Evolutionary conservation across 2,329 filamentous ascomycete species (phyloP).

Genomic region (Apiospora malaysiana): DNA sequence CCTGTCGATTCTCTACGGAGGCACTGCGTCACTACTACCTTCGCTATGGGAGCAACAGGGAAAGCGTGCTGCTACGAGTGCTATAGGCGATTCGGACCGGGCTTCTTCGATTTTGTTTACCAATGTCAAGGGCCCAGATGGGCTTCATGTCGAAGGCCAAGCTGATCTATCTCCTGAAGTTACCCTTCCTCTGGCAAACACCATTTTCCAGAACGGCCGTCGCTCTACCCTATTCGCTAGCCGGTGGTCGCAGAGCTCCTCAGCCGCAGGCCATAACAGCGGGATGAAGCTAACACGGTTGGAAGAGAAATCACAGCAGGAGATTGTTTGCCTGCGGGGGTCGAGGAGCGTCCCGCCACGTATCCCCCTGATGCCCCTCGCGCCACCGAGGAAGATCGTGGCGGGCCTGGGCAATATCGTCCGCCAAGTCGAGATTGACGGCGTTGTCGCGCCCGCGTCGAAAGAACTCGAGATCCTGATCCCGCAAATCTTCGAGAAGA

Average conservation of each 20-base stretch:
- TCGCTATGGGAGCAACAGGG: constrained; percentile 47
- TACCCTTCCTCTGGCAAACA: constrained; percentile 75
- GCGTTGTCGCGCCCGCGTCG: constrained; percentile 64
- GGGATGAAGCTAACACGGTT: constrained; percentile 29
- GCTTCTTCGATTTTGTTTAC: constrained; percentile 49
- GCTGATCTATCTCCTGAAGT: constrained; percentile 34
- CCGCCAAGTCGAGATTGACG: constrained; percentile 61
- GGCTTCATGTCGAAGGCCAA: background rate
- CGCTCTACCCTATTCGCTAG: constrained; percentile 62
- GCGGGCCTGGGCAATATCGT: constrained; percentile 81
- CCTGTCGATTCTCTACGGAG: constrained; percentile 58
- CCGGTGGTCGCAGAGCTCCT: constrained; percentile 40
- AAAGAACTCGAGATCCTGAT: constrained; percentile 73
- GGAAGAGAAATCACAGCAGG: constrained; percentile 48
- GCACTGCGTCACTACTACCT: constrained; percentile 48
- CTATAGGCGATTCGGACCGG: constrained; percentile 39
- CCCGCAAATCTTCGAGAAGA: constrained; percentile 58
- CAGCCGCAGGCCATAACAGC: constrained; percentile 16
- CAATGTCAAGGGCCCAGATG: background rate
- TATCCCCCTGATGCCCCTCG: constrained; percentile 66
- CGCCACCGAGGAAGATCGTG: constrained; percentile 64
- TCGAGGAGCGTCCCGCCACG: constrained; percentile 25
- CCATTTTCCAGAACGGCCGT: constrained; percentile 74
- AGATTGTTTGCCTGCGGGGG: constrained; percentile 31
- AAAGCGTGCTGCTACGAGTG: constrained; percentile 23